These are phyloP conservation scores for Talaromyces nanjingensis DNA, from an alignment of 495 filamentous ascomycete genomes.

Conservation along the genomic window DNA sequence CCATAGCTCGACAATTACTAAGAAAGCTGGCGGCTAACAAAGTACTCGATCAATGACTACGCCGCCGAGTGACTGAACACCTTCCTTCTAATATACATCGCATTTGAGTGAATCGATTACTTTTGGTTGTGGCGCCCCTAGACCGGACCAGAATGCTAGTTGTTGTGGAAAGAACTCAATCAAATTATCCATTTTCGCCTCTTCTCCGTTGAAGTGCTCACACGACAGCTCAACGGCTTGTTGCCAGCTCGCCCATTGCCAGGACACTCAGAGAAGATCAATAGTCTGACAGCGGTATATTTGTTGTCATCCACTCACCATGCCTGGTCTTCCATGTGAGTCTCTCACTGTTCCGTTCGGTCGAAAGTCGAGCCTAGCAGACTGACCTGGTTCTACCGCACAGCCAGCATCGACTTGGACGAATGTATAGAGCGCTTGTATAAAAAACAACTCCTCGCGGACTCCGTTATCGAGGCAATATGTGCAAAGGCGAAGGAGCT, in stretches of 20 bases:
- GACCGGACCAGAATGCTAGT: constrained; percentile 5
- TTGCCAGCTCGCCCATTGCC: background rate
- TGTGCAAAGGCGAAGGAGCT: constrained; percentile 98
- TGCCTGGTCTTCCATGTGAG: constrained; percentile 87
- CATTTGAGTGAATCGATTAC: background rate
- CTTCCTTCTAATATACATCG: background rate
- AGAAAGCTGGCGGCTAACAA: background rate
- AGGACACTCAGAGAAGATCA: background rate
- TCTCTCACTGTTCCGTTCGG: constrained; percentile 11
- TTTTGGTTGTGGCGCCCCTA: background rate
- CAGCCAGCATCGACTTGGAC: constrained; percentile 95
- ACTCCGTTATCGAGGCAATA: constrained; percentile 98
- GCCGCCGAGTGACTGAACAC: background rate
- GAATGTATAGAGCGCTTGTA: constrained; percentile 95
- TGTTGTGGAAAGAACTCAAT: background rate
- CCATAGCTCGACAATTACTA: background rate
- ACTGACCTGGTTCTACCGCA: constrained; percentile 9
- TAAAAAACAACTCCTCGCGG: constrained; percentile 90
- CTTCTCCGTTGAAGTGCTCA: constrained; percentile 10
- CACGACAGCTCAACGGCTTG: constrained; percentile 5
- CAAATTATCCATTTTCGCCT: constrained; percentile 3
- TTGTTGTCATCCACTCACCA: constrained; percentile 26
- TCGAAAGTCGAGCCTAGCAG: background rate
- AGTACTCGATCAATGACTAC: background rate
- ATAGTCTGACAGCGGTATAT: constrained; percentile 3